Conservation (phyloP, 768 basidiomycete genomes). For the Pleurotus djamor region DNA sequence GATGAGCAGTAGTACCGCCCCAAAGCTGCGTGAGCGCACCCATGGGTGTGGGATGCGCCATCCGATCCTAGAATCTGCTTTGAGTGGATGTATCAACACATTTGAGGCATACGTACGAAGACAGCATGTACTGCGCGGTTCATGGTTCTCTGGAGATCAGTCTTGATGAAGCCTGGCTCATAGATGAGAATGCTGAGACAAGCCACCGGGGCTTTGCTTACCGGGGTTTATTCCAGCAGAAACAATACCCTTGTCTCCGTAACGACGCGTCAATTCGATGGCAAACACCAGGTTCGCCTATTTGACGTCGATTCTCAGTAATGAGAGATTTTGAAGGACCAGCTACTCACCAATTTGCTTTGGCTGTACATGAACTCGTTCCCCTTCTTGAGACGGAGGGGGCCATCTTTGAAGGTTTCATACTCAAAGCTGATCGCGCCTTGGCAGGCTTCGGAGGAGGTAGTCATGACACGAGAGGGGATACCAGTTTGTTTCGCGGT, state of each 20-base stretch:
- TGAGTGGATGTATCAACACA: background rate
- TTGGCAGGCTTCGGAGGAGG: conserved; percentile 30
- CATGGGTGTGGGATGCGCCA: conserved; percentile 24
- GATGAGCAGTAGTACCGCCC: conserved; percentile 38
- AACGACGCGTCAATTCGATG: no score
- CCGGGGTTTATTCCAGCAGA: no score
- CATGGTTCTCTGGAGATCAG: conserved; percentile 22
- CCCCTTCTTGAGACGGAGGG: conserved; percentile 20
- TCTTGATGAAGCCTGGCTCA: conserved; percentile 31
- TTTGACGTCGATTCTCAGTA: no score
- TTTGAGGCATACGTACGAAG: conserved; percentile 4
- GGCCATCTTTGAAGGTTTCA: conserved; percentile 36
- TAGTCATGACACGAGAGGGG: conserved; percentile 35
- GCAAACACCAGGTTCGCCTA: no score
- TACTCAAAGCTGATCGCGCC: conserved; percentile 25
- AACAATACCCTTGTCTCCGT: no score
- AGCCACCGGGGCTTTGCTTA: no score
- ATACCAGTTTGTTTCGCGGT: conserved; percentile 29
- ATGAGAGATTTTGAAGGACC: no score
- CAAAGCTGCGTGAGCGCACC: conserved; percentile 45
- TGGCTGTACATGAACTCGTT: conserved; percentile 21
- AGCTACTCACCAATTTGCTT: conserved; percentile 26
- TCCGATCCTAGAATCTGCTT: conserved; percentile 12
- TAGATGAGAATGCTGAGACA: background rate
- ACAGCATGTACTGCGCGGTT: background rate